Conservation (phyloP, 2,329 filamentous ascomycete genomes). For the Fusarium virguliforme region DNA sequence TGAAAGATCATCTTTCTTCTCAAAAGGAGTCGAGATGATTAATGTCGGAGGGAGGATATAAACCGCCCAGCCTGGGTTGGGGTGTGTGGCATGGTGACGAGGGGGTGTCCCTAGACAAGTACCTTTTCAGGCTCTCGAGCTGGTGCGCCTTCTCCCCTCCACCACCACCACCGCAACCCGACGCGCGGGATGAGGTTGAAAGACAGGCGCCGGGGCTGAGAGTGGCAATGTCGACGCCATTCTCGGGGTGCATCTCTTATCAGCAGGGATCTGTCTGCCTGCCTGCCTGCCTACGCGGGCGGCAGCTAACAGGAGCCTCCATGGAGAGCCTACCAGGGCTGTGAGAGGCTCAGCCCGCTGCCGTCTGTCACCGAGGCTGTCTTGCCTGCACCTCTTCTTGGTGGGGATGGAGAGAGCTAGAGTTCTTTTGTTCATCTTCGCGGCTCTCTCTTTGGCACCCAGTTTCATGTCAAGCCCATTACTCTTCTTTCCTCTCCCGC, state of each 20-base stretch:
- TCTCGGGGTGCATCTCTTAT: conserved; percentile 8
- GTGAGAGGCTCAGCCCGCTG: conserved; percentile 18
- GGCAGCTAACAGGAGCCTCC: conserved; percentile 1
- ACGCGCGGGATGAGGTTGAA: conserved; percentile 11
- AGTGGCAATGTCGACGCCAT: background rate
- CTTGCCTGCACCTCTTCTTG: background rate
- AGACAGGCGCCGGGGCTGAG: conserved; percentile 7
- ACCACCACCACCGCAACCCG: conserved; percentile 12
- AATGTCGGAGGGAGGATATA: conserved; percentile 1
- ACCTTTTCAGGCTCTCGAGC: conserved; percentile 7
- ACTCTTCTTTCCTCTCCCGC: background rate
- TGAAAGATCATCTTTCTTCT: background rate
- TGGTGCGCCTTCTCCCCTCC: background rate
- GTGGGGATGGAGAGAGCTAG: background rate
- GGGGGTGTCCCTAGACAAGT: conserved; percentile 1
- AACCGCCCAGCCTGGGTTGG: background rate
- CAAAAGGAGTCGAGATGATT: conserved; percentile 6
- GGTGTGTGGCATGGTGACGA: background rate
- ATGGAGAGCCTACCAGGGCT: conserved; percentile 9
- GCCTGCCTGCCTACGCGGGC: background rate
- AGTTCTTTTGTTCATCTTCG: conserved; percentile 19
- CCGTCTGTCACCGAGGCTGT: conserved; percentile 8
- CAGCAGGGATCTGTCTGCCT: conserved; percentile 4
- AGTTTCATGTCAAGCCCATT: background rate
- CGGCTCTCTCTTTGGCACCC: conserved; percentile 2